These are phyloP conservation scores for Carex littledalei DNA, from an alignment of 176 grass and related monocot genomes.

Conservation along the genomic window DNA sequence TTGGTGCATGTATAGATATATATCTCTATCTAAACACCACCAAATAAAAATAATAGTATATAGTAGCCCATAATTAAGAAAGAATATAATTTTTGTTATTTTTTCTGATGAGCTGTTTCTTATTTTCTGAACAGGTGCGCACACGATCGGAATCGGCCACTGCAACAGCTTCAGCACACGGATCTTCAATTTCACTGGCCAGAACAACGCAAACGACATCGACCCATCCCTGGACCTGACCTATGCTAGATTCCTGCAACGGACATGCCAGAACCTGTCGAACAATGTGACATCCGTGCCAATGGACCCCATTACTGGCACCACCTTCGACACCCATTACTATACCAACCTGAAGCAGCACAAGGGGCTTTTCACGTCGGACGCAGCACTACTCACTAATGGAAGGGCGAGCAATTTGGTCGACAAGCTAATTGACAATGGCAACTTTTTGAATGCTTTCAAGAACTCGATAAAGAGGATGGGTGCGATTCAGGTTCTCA, in stretches of 20 bases:
- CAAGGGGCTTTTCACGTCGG: slow-evolving; percentile 22
- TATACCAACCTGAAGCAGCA: slow-evolving; percentile 13
- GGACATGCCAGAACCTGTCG: slow-evolving; percentile 11
- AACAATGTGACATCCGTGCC: slow-evolving; percentile 26
- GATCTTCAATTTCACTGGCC: slow-evolving; percentile 43
- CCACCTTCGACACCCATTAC: slow-evolving; percentile 27
- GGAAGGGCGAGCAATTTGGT: not conserved
- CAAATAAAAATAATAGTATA: not conserved
- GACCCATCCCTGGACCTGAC: slow-evolving; percentile 25
- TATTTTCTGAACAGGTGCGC: slow-evolving; percentile 42
- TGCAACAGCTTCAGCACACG: slow-evolving; percentile 56
- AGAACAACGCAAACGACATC: slow-evolving; percentile 19
- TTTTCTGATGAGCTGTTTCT: not conserved
- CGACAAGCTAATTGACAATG: not conserved
- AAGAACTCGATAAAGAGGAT: slow-evolving; percentile 32
- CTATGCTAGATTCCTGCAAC: slow-evolving; percentile 24
- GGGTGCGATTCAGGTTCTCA: slow-evolving; percentile 14
- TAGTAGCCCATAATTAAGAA: too few relatives aligned
- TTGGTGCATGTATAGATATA: too few relatives aligned
- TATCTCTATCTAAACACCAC: not conserved
- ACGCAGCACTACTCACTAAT: slow-evolving; percentile 20
- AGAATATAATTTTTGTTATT: too few relatives aligned
- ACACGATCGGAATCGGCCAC: slow-evolving; percentile 77
- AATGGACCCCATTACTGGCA: slow-evolving; percentile 20
- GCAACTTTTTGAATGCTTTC: slow-evolving; percentile 23